A percentile compares a stretch with the other conserved stretches of the same genome.
Conservation (phyloP, 441 rosid genomes). For the Daphne laureola region DNA sequence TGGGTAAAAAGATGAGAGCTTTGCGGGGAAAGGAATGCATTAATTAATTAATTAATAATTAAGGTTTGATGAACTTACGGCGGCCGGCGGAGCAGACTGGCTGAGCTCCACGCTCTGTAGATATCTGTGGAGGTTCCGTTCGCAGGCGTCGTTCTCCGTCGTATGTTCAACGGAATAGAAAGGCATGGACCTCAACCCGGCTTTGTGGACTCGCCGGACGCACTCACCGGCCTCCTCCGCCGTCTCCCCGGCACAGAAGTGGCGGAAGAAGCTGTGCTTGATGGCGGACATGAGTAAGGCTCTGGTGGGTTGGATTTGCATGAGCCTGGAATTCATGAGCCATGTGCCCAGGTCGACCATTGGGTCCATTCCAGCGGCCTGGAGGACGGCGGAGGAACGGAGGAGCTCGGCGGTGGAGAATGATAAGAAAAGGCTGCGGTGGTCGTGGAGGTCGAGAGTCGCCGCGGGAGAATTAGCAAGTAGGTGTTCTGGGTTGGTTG, state of each 20-base stretch:
- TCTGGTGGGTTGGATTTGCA: slow-evolving; percentile 30
- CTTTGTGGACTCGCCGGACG: slow-evolving; percentile 31
- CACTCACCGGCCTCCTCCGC: slow-evolving; percentile 28
- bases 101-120: slow-evolving; percentile 46
- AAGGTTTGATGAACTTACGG: slow-evolving; percentile 34
- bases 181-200: slow-evolving; percentile 65
- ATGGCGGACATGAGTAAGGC: slow-evolving; percentile 26
- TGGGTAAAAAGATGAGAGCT: no score
- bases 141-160: slow-evolving; percentile 42
- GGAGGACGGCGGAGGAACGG: slow-evolving; percentile 44
- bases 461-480: neutral
- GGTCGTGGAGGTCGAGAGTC: slow-evolving; percentile 40
- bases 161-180: slow-evolving; percentile 68
- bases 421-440: slow-evolving; percentile 38
- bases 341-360: slow-evolving; percentile 62
- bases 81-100: slow-evolving; percentile 45
- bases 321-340: slow-evolving; percentile 63
- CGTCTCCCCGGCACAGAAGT: slow-evolving; percentile 74
- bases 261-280: slow-evolving; percentile 55
- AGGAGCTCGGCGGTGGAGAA: slow-evolving; percentile 40
- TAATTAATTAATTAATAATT: no score
- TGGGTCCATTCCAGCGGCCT: slow-evolving; percentile 44
- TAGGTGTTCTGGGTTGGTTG: no score
- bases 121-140: slow-evolving; percentile 45
- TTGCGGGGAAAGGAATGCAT: no score